phyloP scores from a whole-genome alignment of 305 asterid genomes.

The Rubia peregrina region DNA sequence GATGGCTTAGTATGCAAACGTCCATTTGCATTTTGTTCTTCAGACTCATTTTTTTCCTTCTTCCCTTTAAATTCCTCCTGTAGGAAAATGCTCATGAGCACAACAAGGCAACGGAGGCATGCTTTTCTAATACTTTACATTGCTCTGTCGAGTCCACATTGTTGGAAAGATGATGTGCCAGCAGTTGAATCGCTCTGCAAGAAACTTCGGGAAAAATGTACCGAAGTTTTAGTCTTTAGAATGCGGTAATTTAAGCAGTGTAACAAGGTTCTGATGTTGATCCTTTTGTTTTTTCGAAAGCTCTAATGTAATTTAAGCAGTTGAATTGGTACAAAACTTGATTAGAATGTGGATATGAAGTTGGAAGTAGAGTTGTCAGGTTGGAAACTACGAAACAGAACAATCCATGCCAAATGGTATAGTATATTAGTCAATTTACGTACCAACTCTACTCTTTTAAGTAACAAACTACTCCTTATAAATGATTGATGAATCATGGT shows the following conservation, averaged over 20 bases:
- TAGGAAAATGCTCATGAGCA: conserved; percentile 18
- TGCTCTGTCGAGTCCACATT: background rate
- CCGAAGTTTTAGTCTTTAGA: background rate
- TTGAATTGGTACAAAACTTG: background rate
- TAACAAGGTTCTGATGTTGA: background rate
- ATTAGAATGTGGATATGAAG: background rate
- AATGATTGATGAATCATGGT: too few species aligned
- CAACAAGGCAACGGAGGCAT: conserved; percentile 8
- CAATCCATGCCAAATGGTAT: too few species aligned
- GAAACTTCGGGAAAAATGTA: background rate
- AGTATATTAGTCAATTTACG: too few species aligned
- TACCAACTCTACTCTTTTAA: too few species aligned
- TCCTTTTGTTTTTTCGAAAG: background rate
- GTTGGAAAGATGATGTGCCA: background rate
- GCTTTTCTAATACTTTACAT: background rate
- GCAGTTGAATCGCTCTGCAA: conserved; percentile 1
- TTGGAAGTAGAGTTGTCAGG: background rate
- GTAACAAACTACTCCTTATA: too few species aligned
- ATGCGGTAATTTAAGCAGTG: background rate
- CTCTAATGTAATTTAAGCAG: background rate
- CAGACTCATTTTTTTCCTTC: background rate
- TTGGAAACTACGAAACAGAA: too few species aligned
- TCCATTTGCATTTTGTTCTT: background rate
- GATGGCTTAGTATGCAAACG: background rate
- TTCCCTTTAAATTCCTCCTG: background rate